These are phyloP conservation scores for Microdochium bolleyi DNA, from an alignment of 2,329 filamentous ascomycete species.

Conservation along the genomic window DNA sequence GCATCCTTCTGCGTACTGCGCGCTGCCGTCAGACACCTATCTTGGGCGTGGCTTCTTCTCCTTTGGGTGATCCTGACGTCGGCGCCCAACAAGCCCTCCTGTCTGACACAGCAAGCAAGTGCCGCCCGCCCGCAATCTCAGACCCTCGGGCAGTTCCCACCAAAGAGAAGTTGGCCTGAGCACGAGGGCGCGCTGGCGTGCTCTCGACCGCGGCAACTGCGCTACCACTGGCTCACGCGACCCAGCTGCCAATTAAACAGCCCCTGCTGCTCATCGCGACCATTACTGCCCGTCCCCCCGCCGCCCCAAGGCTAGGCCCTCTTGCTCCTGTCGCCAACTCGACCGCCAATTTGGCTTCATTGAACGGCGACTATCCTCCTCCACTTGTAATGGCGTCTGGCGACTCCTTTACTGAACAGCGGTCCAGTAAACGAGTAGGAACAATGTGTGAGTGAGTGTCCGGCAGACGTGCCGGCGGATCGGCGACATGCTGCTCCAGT, in stretches of 20 bases:
- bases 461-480: too few relatives aligned
- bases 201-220: not conserved
- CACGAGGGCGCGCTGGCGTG: not conserved
- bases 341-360: too few relatives aligned
- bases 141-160: not conserved
- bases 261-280: not conserved
- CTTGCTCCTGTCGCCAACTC: too few relatives aligned
- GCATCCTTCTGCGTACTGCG: too few relatives aligned
- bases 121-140: not conserved
- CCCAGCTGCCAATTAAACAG: not conserved
- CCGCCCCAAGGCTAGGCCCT: not conserved
- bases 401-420: too few relatives aligned
- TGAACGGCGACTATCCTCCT: too few relatives aligned
- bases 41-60: not conserved
- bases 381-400: too few relatives aligned
- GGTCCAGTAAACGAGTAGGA: too few relatives aligned
- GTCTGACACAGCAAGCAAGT: not conserved
- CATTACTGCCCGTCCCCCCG: not conserved
- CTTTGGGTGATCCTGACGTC: too few relatives aligned
- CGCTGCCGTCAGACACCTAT: not conserved
- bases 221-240: not conserved
- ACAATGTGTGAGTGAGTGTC: too few relatives aligned
- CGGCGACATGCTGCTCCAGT: too few relatives aligned
- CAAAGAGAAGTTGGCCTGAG: not conserved
- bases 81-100: not conserved